These are phyloP conservation scores for Penicillium cinerascens DNA, from an alignment of 495 filamentous ascomycete genomes.

Conservation along the genomic window DNA sequence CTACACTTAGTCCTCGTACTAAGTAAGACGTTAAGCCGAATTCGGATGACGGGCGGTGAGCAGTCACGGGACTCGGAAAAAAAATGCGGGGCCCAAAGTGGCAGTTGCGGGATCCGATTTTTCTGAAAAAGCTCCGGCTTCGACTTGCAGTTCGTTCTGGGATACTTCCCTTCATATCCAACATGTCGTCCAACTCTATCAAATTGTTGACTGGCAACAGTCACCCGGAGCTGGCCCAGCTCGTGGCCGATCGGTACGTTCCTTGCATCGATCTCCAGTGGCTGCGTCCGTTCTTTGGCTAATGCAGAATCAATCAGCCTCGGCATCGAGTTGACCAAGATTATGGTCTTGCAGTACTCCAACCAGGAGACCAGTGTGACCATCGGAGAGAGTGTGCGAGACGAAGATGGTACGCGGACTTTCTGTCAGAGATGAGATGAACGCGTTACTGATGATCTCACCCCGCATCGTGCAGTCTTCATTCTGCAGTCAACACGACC, in stretches of 20 bases:
- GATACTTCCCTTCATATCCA: constrained; percentile 16
- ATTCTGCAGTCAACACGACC: constrained; percentile 94
- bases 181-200: constrained; percentile 83
- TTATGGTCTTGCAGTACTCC: constrained; percentile 91
- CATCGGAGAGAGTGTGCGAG: constrained; percentile 92
- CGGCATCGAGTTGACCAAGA: constrained; percentile 89
- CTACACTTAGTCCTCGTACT: not conserved
- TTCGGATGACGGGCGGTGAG: constrained; percentile 14
- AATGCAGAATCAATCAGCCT: constrained; percentile 51
- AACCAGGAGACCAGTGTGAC: constrained; percentile 98
- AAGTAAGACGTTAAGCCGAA: not conserved
- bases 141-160: constrained; percentile 6
- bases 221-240: constrained; percentile 84
- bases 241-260: constrained; percentile 83
- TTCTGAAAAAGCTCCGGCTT: constrained; percentile 15
- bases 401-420: constrained; percentile 74
- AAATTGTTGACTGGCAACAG: constrained; percentile 95
- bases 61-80: constrained; percentile 35
- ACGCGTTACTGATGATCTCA: constrained; percentile 13
- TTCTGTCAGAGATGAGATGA: not conserved
- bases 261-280: not conserved
- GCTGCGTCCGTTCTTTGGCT: not conserved
- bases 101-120: constrained; percentile 20
- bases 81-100: constrained; percentile 27
- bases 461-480: constrained; percentile 61